Conservation (phyloP, 2,329 filamentous ascomycete genomes). For the Coniochaeta ligniaria region DNA sequence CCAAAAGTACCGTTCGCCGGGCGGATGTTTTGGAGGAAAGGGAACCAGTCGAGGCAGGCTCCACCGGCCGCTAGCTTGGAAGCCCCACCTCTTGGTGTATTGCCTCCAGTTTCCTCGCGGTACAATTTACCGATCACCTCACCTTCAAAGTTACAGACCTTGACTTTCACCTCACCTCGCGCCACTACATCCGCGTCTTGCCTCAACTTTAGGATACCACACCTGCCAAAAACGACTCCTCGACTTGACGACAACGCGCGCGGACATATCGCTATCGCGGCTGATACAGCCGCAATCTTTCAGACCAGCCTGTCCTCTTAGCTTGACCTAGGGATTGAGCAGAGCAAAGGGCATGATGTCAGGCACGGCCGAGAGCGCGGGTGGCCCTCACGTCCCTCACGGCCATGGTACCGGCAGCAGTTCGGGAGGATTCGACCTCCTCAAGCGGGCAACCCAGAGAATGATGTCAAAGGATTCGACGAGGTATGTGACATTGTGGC, state of each 20-base stretch:
- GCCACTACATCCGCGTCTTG: background rate
- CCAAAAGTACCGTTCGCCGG: background rate
- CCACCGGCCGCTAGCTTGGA: background rate
- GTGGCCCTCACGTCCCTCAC: too few relatives aligned
- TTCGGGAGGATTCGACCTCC: conserved; percentile 41
- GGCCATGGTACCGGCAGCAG: conserved; percentile 25
- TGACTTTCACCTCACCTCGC: background rate
- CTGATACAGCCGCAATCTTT: background rate
- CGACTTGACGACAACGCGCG: background rate
- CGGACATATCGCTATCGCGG: background rate
- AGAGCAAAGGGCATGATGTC: conserved; percentile 31
- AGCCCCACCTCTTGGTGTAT: background rate
- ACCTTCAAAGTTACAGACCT: background rate
- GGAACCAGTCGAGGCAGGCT: background rate
- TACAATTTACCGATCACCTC: background rate
- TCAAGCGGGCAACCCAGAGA: conserved; percentile 53
- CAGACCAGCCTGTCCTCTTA: background rate
- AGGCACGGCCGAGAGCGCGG: conserved; percentile 27
- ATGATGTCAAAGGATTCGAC: conserved; percentile 45
- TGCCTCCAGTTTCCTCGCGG: background rate
- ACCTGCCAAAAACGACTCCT: background rate
- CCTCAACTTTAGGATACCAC: too few relatives aligned
- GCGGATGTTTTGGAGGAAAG: background rate
- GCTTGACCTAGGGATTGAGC: background rate
- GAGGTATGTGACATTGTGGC: conserved; percentile 28